Conservation (phyloP, 805 yeast species). For the Sugiyamaella boreocaroliniensis region DNA sequence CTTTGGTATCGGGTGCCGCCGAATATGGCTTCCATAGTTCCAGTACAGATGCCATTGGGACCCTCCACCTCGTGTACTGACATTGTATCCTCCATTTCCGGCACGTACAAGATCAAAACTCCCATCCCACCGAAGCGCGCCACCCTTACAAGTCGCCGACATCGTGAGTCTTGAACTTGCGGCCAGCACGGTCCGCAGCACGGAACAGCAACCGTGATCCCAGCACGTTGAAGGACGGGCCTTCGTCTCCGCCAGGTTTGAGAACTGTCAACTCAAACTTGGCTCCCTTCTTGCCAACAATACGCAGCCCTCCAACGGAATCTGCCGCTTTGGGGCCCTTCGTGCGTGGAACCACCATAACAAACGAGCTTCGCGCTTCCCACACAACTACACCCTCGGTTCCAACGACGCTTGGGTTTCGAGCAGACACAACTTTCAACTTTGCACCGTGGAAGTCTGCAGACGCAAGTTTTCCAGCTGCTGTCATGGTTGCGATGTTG, state of each 20-base stretch:
- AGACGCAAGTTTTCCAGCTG: constrained; percentile 44
- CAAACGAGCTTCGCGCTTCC: constrained; percentile 72
- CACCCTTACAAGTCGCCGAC: constrained; percentile 46
- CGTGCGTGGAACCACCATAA: constrained; percentile 42
- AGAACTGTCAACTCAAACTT: constrained; percentile 47
- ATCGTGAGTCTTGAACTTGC: constrained; percentile 75
- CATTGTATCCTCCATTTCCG: no score
- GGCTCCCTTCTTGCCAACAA: constrained; percentile 62
- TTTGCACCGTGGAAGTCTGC: constrained; percentile 81
- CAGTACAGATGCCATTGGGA: no score
- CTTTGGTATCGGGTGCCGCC: no score
- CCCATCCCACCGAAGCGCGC: no score
- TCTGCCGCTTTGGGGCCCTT: constrained; percentile 28
- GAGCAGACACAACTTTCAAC: constrained; percentile 51
- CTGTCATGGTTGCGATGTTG: constrained; percentile 1
- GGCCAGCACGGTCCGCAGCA: constrained; percentile 72
- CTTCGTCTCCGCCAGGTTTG: constrained; percentile 21
- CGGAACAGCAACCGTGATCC: constrained; percentile 76
- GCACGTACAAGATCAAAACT: no score
- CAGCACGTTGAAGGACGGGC: constrained; percentile 52
- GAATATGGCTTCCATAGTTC: no score
- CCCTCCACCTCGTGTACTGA: no score
- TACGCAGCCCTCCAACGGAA: constrained; percentile 56
- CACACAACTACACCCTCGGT: constrained; percentile 69
- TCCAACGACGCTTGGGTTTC: constrained; percentile 53